A percentile compares a stretch with the other conserved stretches of the same genome.
phyloP scores from a whole-genome alignment of 2,329 filamentous ascomycete species.

The Geosmithia morbida region DNA sequence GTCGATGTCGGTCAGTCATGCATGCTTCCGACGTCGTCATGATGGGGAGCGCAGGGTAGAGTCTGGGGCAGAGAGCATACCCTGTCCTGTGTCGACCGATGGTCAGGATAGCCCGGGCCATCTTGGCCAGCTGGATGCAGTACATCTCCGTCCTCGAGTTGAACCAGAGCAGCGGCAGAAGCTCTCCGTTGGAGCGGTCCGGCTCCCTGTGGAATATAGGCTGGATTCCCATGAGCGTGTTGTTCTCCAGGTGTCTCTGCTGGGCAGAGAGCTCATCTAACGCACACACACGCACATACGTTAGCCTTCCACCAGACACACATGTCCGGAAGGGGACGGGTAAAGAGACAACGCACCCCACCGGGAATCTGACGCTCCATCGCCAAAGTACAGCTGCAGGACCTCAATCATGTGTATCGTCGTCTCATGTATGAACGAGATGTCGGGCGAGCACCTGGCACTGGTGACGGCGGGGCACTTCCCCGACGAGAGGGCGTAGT shows the following conservation, averaged over 20 bases:
- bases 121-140: conserved; percentile 1
- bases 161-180: not conserved
- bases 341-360: not conserved
- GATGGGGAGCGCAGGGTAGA: no score
- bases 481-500: conserved; percentile 8
- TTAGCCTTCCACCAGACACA: no score
- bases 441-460: not conserved
- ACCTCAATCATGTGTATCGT: not conserved
- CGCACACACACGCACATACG: no score
- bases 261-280: not conserved
- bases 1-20: not conserved
- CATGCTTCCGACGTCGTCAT: no score
- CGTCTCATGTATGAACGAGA: conserved; percentile 1
- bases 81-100: not conserved
- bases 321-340: no score
- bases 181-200: not conserved
- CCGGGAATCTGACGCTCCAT: not conserved
- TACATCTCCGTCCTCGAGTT: not conserved
- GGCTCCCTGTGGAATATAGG: not conserved
- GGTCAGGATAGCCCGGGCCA: not conserved
- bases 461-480: not conserved
- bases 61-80: not conserved
- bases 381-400: not conserved
- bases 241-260: not conserved
- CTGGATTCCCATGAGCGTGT: not conserved